phyloP scores from a whole-genome alignment of 148 eudicot genomes.

The Arctostaphylos glauca region DNA sequence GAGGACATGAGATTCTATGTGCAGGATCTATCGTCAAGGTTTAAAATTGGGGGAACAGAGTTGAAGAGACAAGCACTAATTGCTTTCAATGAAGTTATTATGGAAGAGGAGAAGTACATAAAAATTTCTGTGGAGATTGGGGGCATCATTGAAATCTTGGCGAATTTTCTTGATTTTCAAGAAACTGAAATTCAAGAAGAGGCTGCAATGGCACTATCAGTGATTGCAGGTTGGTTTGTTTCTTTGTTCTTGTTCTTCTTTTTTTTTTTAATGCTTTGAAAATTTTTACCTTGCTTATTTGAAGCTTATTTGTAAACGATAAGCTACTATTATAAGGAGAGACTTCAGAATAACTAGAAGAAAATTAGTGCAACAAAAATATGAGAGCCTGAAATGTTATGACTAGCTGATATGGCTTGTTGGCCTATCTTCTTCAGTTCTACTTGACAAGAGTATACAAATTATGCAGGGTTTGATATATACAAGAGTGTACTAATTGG shows the following conservation, averaged over 20 bases:
- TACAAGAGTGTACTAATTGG: constrained; percentile 38
- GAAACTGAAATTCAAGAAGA: constrained; percentile 56
- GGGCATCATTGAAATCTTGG: constrained; percentile 35
- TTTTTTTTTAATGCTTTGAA: not conserved
- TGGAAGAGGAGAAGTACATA: constrained; percentile 64
- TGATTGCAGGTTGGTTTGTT: constrained; percentile 31
- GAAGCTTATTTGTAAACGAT: not conserved
- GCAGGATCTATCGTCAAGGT: constrained; percentile 56
- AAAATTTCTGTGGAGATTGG: constrained; percentile 52
- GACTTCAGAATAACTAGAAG: not conserved
- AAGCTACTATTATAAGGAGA: not conserved
- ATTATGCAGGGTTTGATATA: constrained; percentile 26
- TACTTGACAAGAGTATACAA: not conserved
- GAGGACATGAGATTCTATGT: constrained; percentile 72
- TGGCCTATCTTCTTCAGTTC: not conserved
- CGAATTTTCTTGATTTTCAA: constrained; percentile 47
- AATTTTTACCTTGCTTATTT: not conserved
- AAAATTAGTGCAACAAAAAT: not conserved
- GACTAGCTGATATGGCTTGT: not conserved
- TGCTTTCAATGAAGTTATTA: constrained; percentile 51
- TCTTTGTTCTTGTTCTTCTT: not conserved
- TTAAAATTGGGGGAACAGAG: constrained; percentile 53
- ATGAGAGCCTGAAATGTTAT: not conserved
- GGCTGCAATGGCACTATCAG: constrained; percentile 33
- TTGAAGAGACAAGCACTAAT: constrained; percentile 64